Percentiles rank a stretch among this genome's conserved stretches.
phyloP scores from a whole-genome alignment of 352 stramenopile genomes.

The Pythium grandisporangium region DNA sequence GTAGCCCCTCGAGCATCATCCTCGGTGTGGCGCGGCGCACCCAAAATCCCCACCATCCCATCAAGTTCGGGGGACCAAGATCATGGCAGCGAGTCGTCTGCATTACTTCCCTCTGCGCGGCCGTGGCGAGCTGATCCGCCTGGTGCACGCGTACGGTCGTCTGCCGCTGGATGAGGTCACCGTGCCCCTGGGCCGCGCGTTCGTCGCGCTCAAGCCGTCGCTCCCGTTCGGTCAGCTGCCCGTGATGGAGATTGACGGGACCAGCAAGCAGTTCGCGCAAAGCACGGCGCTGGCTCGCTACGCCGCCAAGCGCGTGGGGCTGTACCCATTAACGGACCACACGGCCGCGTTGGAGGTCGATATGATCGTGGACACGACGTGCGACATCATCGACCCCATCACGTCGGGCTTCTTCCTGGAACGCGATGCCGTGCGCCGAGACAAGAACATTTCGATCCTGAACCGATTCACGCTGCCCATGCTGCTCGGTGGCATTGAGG shows the following conservation, averaged over 20 bases:
- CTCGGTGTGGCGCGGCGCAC: no score
- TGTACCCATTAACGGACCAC: conserved; percentile 11
- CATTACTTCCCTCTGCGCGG: conserved; percentile 22
- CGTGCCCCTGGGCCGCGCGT: conserved; percentile 9
- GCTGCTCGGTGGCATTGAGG: conserved; percentile 8
- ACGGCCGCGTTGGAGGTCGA: conserved; percentile 9
- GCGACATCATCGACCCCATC: conserved; percentile 8
- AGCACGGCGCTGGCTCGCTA: conserved; percentile 23
- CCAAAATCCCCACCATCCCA: no score
- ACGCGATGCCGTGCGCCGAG: conserved; percentile 4
- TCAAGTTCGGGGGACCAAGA: no score
- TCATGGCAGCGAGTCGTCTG: conserved; percentile 3
- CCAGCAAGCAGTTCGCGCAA: conserved; percentile 15
- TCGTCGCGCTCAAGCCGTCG: conserved; percentile 11
- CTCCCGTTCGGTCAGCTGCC: conserved; percentile 28
- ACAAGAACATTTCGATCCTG: conserved; percentile 7
- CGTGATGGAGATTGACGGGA: conserved; percentile 23
- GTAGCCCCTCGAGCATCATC: no score
- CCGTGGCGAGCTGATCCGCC: conserved; percentile 21
- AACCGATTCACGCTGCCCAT: conserved; percentile 10
- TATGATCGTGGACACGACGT: conserved; percentile 12
- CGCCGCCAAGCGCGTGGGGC: conserved; percentile 10
- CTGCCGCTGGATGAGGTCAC: conserved; percentile 20
- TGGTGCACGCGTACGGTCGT: conserved; percentile 15
- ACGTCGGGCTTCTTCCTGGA: conserved; percentile 4